A percentile compares a stretch with the other conserved stretches of the same genome.
phyloP scores from a whole-genome alignment of 805 yeast species.

The Nematodospora valgi region DNA sequence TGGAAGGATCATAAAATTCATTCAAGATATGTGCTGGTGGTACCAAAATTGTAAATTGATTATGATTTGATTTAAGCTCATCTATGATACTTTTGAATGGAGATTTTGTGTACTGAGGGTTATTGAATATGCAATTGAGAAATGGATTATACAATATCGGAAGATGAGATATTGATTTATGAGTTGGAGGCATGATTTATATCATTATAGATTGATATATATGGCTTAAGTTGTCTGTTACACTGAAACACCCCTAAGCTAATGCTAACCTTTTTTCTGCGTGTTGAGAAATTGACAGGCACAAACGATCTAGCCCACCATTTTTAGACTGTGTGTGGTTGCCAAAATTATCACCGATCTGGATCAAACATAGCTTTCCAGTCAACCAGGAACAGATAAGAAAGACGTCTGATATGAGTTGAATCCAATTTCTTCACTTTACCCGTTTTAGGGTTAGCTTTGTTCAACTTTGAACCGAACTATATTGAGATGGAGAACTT shows the following conservation, averaged over 20 bases:
- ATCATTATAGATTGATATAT: not conserved
- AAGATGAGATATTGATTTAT: constrained; percentile 29
- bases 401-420: too few species aligned
- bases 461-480: too few species aligned
- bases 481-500: too few species aligned
- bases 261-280: too few species aligned
- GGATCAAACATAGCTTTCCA: not conserved
- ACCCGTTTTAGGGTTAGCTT: too few species aligned
- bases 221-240: not conserved
- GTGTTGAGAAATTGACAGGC: too few species aligned
- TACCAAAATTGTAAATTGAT: constrained; percentile 56
- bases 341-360: not conserved
- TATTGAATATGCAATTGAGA: constrained; percentile 63
- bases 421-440: too few species aligned
- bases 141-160: constrained; percentile 62
- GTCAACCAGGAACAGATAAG: too few species aligned
- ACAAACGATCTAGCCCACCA: too few species aligned
- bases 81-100: constrained; percentile 47
- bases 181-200: constrained; percentile 2
- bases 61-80: constrained; percentile 41
- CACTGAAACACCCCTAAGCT: too few species aligned
- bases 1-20: constrained; percentile 26
- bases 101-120: constrained; percentile 42
- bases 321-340: not conserved
- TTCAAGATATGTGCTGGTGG: constrained; percentile 54